Base-by-base conservation (phyloP, 495 filamentous ascomycete species). In the Annulohypoxylon maeteangense region DNA sequence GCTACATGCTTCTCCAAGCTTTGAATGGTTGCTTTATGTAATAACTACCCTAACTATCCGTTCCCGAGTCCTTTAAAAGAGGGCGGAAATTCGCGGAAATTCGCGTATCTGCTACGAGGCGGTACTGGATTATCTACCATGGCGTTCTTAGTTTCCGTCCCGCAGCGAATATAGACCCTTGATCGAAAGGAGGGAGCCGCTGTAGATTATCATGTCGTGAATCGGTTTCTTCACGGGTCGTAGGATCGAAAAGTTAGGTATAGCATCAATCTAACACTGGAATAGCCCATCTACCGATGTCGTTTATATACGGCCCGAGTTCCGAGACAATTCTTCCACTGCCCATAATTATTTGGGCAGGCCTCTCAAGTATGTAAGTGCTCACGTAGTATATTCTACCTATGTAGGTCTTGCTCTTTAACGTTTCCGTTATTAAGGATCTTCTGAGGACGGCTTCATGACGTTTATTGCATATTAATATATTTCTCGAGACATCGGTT, bases 351-450 rank as follows among this genome's bases (percentile, higher is more conserved):
- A 20, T 53, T 36, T 12, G 14, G 5, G 6, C 27, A 31, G 25
- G 6, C 25, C 16, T 10, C 16, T 22, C 23, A 4, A 31, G 23
- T 53, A n/a, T 12, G 8, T 11, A 10, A 7, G 7, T 36, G 12
- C n/a, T n/a, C n/a, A n/a, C n/a, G n/a, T n/a, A n/a, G n/a, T n/a
- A n/a, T n/a, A n/a, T n/a, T n/a, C n/a, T n/a, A n/a, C n/a, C n/a
- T n/a, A n/a, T n/a, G n/a, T n/a, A n/a, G n/a, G n/a, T n/a, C n/a
- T n/a, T 40, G 5, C n/a, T 53, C 57, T 57, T 50, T 7, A 50
- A 58, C 23, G 29, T 45, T 61, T 53, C 32, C 62, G 62, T 48
- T 62, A 71, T 71, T 62, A 66, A 67, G 63, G 63, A 32, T 51
- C 34, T 16, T 27, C 4, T 27, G 4, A 55, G 54, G 20, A 51